Evolutionary conservation across 306 rosid genomes (phyloP).

Genomic region (Rosa persica): DNA sequence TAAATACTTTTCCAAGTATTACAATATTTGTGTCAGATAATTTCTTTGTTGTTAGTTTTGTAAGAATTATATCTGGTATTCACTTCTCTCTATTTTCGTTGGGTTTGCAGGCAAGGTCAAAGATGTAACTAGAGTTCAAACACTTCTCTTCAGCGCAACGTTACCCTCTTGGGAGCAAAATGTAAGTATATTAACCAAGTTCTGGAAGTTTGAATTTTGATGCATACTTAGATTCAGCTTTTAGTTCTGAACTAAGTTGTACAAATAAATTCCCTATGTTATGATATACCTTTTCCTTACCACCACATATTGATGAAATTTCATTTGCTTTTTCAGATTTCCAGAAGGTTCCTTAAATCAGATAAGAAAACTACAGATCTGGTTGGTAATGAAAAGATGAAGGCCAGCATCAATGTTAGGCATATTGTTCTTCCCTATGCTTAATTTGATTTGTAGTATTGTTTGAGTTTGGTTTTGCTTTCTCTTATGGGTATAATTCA

Average conservation of each 20-base stretch:
- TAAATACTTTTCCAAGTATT: not conserved
- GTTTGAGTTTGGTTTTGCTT: too few relatives aligned
- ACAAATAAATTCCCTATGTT: too few relatives aligned
- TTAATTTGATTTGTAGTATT: too few relatives aligned
- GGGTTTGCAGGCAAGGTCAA: conserved; percentile 69
- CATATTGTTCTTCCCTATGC: conserved; percentile 81
- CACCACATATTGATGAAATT: not conserved
- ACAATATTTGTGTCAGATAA: not conserved
- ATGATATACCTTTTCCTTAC: not conserved
- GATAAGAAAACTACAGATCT: conserved; percentile 81
- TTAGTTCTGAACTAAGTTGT: not conserved
- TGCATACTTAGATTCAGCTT: conserved; percentile 1
- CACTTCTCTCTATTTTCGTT: not conserved
- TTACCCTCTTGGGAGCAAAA: conserved; percentile 78
- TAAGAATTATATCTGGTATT: not conserved
- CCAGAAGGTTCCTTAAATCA: conserved; percentile 66
- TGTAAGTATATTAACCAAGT: conserved; percentile 34
- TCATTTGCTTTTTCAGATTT: conserved; percentile 47
- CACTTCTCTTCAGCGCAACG: conserved; percentile 97
- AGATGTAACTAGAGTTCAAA: conserved; percentile 79
- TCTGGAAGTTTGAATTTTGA: not conserved
- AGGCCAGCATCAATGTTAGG: conserved; percentile 78
- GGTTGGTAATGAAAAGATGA: conserved; percentile 93
- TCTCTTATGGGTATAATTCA: too few relatives aligned
- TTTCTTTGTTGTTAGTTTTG: not conserved